phyloP scores from a whole-genome alignment of 1,284 basidiomycete species.

The Leccinum fuscescens region DNA sequence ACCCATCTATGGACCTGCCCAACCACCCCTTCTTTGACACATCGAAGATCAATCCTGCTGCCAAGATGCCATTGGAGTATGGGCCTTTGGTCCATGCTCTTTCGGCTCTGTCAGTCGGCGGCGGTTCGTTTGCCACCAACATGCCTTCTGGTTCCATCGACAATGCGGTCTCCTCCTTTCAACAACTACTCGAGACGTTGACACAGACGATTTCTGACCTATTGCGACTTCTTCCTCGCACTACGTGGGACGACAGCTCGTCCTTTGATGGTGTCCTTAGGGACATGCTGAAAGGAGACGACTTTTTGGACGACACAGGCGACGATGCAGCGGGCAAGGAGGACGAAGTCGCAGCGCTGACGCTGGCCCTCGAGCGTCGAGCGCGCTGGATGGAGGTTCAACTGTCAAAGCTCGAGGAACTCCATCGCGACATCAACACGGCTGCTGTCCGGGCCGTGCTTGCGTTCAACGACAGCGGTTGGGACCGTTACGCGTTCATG shows the following conservation, averaged over 20 bases:
- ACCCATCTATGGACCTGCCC: conserved; percentile 61
- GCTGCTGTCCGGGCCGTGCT: conserved; percentile 79
- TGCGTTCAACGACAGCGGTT: conserved; percentile 80
- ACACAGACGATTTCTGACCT: conserved; percentile 84
- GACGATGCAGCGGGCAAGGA: conserved; percentile 64
- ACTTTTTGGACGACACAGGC: conserved; percentile 71
- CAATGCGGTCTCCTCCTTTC: conserved; percentile 81
- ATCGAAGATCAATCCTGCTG: conserved; percentile 63
- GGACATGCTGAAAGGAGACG: conserved; percentile 83
- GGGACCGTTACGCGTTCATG: conserved; percentile 66
- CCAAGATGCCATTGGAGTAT: conserved; percentile 76
- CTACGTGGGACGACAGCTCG: conserved; percentile 83
- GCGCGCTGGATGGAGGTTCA: conserved; percentile 89
- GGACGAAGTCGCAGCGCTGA: conserved; percentile 79
- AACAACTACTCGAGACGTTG: conserved; percentile 78
- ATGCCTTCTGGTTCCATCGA: conserved; percentile 81
- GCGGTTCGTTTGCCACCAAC: conserved; percentile 77
- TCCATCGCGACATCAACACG: conserved; percentile 82
- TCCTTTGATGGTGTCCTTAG: conserved; percentile 80
- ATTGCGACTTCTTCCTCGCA: conserved; percentile 74
- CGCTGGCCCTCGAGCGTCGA: conserved; percentile 75
- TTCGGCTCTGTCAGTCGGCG: conserved; percentile 81
- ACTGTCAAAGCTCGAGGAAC: conserved; percentile 77
- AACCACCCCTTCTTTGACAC: conserved; percentile 74
- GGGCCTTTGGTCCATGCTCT: conserved; percentile 78